A percentile compares a stretch with the other conserved stretches of the same genome.
phyloP scores from a whole-genome alignment of 208 protist genomes.

The Trichomonas gallinae region DNA sequence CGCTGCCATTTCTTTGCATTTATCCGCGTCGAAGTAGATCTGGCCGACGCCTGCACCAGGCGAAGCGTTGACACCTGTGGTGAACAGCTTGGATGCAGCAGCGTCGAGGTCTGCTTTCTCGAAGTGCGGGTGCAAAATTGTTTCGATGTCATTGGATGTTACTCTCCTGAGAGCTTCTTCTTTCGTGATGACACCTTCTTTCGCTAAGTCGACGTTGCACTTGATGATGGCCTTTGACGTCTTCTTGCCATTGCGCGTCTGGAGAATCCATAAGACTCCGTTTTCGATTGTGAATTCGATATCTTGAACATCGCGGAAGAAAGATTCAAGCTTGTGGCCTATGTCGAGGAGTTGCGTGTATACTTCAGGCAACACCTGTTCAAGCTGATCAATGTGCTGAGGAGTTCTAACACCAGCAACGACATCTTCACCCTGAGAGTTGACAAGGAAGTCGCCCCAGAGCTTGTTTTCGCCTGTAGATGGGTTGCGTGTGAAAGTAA shows the following conservation, averaged over 20 bases:
- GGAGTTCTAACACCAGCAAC: neutral
- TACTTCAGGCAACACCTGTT: neutral
- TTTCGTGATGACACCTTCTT: neutral
- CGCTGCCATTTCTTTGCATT: neutral
- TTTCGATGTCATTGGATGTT: neutral
- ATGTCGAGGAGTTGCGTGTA: neutral
- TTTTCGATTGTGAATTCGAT: neutral
- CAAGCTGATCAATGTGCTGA: neutral
- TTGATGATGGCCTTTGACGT: neutral
- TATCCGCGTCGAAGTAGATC: neutral
- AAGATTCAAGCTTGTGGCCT: neutral
- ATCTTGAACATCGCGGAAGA: neutral
- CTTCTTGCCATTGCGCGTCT: neutral
- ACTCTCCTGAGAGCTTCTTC: neutral
- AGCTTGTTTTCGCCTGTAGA: neutral
- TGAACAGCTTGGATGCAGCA: neutral
- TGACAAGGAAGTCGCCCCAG: neutral
- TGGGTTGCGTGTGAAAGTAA: neutral
- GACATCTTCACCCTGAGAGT: neutral
- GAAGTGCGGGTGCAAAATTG: neutral
- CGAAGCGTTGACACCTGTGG: neutral
- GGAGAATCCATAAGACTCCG: neutral
- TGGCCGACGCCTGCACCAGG: neutral
- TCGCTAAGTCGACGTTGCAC: neutral
- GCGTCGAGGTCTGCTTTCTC: neutral